Conservation (phyloP, 768 basidiomycete species). For the Russula vinacea region DNA sequence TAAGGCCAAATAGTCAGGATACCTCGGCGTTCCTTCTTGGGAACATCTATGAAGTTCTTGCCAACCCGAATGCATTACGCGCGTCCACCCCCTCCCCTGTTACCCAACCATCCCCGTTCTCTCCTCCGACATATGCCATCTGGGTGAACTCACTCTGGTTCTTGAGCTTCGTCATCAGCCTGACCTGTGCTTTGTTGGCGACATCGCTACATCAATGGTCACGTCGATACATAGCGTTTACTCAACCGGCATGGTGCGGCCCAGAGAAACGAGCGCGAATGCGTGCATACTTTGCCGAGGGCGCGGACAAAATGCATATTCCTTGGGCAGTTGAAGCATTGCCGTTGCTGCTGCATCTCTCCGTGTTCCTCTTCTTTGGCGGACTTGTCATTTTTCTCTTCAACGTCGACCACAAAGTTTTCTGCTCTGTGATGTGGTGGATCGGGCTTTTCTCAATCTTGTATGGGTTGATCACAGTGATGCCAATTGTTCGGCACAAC, state of each 20-base stretch:
- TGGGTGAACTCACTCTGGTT: constrained; percentile 15
- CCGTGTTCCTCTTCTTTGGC: constrained; percentile 3
- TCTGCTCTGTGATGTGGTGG: background rate
- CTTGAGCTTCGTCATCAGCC: constrained; percentile 9
- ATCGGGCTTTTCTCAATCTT: background rate
- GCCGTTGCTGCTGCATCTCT: background rate
- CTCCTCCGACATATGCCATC: background rate
- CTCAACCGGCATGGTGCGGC: background rate
- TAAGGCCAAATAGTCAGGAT: background rate
- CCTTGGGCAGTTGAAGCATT: background rate
- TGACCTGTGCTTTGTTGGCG: background rate
- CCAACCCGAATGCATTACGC: background rate
- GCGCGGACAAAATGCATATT: background rate
- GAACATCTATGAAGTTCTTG: background rate
- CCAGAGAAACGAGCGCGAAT: constrained; percentile 1
- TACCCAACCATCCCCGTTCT: background rate
- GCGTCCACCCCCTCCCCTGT: too few relatives aligned
- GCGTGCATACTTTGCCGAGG: background rate
- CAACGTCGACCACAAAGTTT: background rate
- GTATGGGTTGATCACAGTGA: background rate
- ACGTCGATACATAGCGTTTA: constrained; percentile 1
- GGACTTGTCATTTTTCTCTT: constrained; percentile 2
- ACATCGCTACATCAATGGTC: background rate
- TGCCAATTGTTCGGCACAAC: constrained; percentile 2
- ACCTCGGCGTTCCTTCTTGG: background rate